These are phyloP conservation scores for Ensete ventricosum DNA, from an alignment of 176 grass and related monocot species.

Conservation along the genomic window DNA sequence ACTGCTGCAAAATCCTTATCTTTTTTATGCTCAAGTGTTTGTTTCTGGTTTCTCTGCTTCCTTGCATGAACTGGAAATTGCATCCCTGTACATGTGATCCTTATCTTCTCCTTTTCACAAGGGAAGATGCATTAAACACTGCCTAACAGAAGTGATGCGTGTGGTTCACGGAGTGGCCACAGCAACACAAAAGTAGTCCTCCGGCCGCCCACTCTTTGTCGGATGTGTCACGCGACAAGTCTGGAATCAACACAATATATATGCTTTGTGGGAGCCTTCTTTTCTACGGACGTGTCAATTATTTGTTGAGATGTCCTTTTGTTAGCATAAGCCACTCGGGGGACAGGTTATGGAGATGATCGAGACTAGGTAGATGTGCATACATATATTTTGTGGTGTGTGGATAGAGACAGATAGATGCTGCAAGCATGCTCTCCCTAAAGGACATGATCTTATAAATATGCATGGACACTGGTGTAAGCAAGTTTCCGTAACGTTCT, in stretches of 20 bases:
- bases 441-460: background rate
- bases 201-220: background rate
- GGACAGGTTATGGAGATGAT: background rate
- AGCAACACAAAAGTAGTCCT: background rate
- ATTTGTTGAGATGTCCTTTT: background rate
- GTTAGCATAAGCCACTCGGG: background rate
- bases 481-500: too few relatives aligned
- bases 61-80: background rate
- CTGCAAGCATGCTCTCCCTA: background rate
- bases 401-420: background rate
- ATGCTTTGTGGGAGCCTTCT: background rate
- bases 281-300: background rate
- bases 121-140: background rate
- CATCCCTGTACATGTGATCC: background rate
- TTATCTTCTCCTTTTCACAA: background rate
- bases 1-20: background rate
- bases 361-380: background rate
- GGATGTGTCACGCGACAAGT: background rate
- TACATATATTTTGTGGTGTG: background rate
- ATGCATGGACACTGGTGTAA: too few relatives aligned
- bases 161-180: background rate
- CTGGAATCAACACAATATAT: background rate
- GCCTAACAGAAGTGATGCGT: background rate
- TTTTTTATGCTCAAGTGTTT: background rate
- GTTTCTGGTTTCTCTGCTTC: background rate